Evolutionary conservation across 495 filamentous ascomycete genomes (phyloP).

Genomic region (Xylaria venustula): DNA sequence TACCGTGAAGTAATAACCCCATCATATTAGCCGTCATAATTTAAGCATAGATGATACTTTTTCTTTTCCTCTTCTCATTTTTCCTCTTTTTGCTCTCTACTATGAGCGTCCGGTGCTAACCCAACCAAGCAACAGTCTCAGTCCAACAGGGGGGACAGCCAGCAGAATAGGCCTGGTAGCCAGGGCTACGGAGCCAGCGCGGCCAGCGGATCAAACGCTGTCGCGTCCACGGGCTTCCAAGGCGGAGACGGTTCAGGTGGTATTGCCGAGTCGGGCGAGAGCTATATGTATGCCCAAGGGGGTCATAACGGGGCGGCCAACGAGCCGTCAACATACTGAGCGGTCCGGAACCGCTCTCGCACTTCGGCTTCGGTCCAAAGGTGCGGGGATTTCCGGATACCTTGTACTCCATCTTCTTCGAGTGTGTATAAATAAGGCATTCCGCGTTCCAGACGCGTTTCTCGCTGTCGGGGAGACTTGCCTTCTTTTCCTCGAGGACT

Average conservation of each 20-base stretch:
- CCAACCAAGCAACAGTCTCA: constrained; percentile 58
- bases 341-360: neutral
- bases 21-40: constrained; percentile 6
- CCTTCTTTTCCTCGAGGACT: constrained; percentile 18
- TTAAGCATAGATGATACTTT: constrained; percentile 1
- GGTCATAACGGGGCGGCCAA: constrained; percentile 69
- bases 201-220: constrained; percentile 44
- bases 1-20: constrained; percentile 86
- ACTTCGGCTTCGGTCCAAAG: neutral
- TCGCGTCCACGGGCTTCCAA: constrained; percentile 47
- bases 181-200: constrained; percentile 63
- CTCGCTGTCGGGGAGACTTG: neutral
- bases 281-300: constrained; percentile 62
- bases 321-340: constrained; percentile 24
- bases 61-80: neutral
- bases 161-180: constrained; percentile 65
- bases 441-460: constrained; percentile 1
- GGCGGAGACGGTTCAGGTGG: constrained; percentile 59
- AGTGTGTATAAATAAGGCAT: constrained; percentile 17
- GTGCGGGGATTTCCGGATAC: neutral
- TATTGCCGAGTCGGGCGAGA: constrained; percentile 61
- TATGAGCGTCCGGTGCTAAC: too few species aligned
- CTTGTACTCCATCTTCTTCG: constrained; percentile 1
- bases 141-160: constrained; percentile 70
- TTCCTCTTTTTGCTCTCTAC: too few species aligned